These are phyloP conservation scores for Aureobasidium sp. DNA, from an alignment of 2,329 filamentous ascomycete genomes.

Conservation along the genomic window DNA sequence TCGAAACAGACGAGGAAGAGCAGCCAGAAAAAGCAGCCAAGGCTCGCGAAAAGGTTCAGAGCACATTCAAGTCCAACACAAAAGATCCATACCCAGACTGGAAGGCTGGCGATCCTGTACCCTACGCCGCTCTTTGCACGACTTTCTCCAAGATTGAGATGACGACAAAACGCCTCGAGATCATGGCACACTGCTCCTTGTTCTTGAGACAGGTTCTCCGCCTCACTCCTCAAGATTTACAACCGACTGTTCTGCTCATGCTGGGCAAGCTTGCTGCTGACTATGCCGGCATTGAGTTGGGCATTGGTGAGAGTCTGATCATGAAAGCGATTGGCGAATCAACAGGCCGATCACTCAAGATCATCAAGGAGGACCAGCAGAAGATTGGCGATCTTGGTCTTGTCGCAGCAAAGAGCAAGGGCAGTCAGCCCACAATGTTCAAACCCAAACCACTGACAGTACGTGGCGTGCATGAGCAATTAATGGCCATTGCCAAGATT, in stretches of 20 bases:
- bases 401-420: conserved; percentile 90
- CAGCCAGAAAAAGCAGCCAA: conserved; percentile 68
- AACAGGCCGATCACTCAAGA: conserved; percentile 76
- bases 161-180: conserved; percentile 84
- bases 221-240: conserved; percentile 77
- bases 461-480: conserved; percentile 73
- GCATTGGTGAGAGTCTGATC: conserved; percentile 96
- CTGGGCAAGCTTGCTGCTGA: conserved; percentile 96
- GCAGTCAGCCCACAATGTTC: conserved; percentile 96
- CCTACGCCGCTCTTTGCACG: conserved; percentile 87
- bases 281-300: conserved; percentile 91
- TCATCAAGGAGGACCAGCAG: conserved; percentile 93
- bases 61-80: conserved; percentile 58
- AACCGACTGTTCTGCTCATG: conserved; percentile 89
- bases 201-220: conserved; percentile 93
- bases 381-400: conserved; percentile 93
- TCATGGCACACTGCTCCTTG: conserved; percentile 78
- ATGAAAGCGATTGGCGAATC: conserved; percentile 98
- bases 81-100: conserved; percentile 93
- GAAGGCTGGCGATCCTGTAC: conserved; percentile 80
- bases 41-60: conserved; percentile 72
- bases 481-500: conserved; percentile 82
- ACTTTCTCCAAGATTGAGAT: conserved; percentile 94
- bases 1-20: conserved; percentile 47
- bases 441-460: conserved; percentile 89